These are phyloP conservation scores for Wickerhamomyces ciferrii DNA, from an alignment of 805 yeast genomes.

Conservation along the genomic window DNA sequence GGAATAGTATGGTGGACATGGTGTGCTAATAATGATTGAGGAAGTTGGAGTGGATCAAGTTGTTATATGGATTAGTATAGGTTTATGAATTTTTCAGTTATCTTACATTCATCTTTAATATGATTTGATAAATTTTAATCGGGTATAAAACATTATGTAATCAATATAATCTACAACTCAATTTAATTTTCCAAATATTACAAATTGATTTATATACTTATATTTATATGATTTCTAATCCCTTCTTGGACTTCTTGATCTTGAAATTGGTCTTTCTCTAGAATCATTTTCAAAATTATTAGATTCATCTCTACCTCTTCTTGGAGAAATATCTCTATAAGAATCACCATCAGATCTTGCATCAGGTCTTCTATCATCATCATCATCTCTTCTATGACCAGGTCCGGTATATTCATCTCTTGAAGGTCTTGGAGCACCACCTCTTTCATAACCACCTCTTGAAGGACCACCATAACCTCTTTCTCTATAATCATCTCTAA, in stretches of 20 bases:
- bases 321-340: conserved; percentile 6
- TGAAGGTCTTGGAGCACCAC: conserved; percentile 6
- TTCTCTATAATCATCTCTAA: conserved; percentile 10
- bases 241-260: conserved; percentile 27
- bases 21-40: too few species aligned
- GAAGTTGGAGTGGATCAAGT: too few species aligned
- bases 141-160: too few species aligned
- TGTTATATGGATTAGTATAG: too few species aligned
- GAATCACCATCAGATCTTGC: too few species aligned
- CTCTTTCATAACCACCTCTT: conserved; percentile 7
- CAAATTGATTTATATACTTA: too few species aligned
- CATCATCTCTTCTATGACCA: conserved; percentile 8
- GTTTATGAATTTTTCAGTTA: too few species aligned
- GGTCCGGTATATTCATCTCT: conserved; percentile 10
- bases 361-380: conserved; percentile 1
- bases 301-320: conserved; percentile 10
- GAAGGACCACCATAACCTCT: conserved; percentile 7
- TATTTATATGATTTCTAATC: conserved; percentile 5
- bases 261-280: conserved; percentile 20
- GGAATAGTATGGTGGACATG: conserved; percentile 35
- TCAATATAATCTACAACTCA: too few species aligned
- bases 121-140: neutral
- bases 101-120: neutral
- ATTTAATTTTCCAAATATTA: too few species aligned
- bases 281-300: conserved; percentile 5